These are phyloP conservation scores for Yamadazyma membranifaciens DNA, from an alignment of 1,139 yeast species.

Conservation along the genomic window DNA sequence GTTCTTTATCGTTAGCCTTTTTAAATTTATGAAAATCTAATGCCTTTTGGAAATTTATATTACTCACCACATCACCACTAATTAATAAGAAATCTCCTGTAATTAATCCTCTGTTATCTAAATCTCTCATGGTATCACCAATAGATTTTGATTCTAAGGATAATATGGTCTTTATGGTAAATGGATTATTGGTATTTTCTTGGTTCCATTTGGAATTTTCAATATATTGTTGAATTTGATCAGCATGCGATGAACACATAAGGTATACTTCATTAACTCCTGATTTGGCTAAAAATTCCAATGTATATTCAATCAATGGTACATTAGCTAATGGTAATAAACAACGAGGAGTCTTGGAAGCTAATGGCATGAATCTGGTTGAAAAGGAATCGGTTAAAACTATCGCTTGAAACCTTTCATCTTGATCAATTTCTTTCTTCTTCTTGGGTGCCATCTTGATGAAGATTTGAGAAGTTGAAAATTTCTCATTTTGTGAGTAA, in stretches of 20 bases:
- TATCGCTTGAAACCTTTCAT: constrained; percentile 84
- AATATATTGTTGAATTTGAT: constrained; percentile 78
- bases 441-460: constrained; percentile 42
- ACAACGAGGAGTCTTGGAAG: constrained; percentile 83
- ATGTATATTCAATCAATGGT: constrained; percentile 90
- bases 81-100: constrained; percentile 86
- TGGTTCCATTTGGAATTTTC: constrained; percentile 77
- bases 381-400: constrained; percentile 93
- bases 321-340: constrained; percentile 87
- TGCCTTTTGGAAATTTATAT: constrained; percentile 74
- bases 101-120: constrained; percentile 86
- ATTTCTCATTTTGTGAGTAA: background rate
- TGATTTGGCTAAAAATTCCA: constrained; percentile 89
- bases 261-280: constrained; percentile 87
- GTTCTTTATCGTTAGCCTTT: constrained; percentile 76
- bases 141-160: constrained; percentile 89
- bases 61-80: constrained; percentile 93
- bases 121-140: constrained; percentile 96
- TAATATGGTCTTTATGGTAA: constrained; percentile 71
- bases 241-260: constrained; percentile 89
- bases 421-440: constrained; percentile 59
- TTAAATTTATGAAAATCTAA: constrained; percentile 71
- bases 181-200: constrained; percentile 63
- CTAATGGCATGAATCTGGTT: constrained; percentile 88
- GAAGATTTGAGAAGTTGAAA: constrained; percentile 1